These are phyloP conservation scores for Gremmenia infestans DNA, from an alignment of 2,329 filamentous ascomycete species.

Conservation along the genomic window DNA sequence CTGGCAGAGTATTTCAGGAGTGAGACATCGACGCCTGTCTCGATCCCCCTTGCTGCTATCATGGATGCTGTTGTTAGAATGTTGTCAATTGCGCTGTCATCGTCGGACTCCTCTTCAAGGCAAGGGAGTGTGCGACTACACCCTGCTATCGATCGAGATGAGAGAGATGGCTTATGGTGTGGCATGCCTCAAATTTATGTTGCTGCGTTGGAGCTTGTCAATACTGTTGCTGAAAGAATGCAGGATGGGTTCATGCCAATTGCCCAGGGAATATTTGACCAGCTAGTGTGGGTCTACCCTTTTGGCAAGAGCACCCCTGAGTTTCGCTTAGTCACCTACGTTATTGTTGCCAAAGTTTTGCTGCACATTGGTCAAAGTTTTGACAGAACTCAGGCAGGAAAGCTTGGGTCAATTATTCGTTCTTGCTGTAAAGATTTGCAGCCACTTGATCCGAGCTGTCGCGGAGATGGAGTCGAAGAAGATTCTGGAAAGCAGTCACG, in stretches of 20 bases:
- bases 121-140: constrained; percentile 52
- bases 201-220: constrained; percentile 60
- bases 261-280: constrained; percentile 62
- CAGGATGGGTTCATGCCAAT: constrained; percentile 53
- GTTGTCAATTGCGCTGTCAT: constrained; percentile 55
- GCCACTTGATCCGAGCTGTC: constrained; percentile 35
- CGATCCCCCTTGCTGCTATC: constrained; percentile 61
- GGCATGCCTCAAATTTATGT: constrained; percentile 70
- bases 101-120: constrained; percentile 12
- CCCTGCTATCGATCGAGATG: constrained; percentile 69
- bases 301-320: constrained; percentile 46
- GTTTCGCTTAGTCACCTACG: constrained; percentile 59
- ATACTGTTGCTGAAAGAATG: constrained; percentile 53
- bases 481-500: constrained; percentile 28
- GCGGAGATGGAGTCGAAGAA: constrained; percentile 4
- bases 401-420: constrained; percentile 57
- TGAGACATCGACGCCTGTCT: constrained; percentile 60
- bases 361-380: constrained; percentile 59
- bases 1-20: constrained; percentile 59
- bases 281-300: constrained; percentile 66
- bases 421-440: constrained; percentile 73
- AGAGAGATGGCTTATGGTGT: constrained; percentile 73
- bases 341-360: constrained; percentile 53
- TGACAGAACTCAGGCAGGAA: constrained; percentile 58
- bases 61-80: constrained; percentile 67